These are phyloP conservation scores for Crithidia mellificae DNA, from an alignment of 208 protist genomes.

Conservation along the genomic window DNA sequence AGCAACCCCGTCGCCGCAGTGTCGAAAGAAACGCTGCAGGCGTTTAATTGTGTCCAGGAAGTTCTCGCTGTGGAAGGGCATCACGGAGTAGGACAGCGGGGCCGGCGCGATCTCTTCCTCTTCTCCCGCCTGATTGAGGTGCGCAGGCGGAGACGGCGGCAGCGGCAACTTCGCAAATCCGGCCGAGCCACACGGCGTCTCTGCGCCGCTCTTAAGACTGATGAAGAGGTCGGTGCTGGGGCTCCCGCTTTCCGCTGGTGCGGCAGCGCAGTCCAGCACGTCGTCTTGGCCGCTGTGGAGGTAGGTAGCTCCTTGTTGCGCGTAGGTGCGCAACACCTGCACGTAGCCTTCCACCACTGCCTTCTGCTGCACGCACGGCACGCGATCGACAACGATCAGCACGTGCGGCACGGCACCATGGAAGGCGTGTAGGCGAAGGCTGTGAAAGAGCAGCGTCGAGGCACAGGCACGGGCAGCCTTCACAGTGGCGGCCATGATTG, in stretches of 20 bases:
- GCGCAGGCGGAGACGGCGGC: neutral
- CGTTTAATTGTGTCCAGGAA: conserved; percentile 66
- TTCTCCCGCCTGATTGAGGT: too few species aligned
- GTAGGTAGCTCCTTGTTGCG: conserved; percentile 29
- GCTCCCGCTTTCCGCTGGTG: neutral
- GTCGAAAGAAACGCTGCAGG: conserved; percentile 71
- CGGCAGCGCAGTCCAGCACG: neutral
- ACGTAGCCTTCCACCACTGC: conserved; percentile 79
- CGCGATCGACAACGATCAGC: conserved; percentile 70
- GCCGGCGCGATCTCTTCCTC: neutral
- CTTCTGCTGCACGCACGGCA: conserved; percentile 68
- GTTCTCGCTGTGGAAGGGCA: conserved; percentile 53
- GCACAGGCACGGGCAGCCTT: conserved; percentile 61
- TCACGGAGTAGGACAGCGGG: conserved; percentile 68
- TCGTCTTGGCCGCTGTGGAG: conserved; percentile 2
- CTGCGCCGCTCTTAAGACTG: conserved; percentile 28
- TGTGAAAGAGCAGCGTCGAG: conserved; percentile 73
- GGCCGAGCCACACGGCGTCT: conserved; percentile 47
- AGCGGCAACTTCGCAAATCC: conserved; percentile 25
- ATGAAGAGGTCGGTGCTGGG: conserved; percentile 39
- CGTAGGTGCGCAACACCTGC: conserved; percentile 59
- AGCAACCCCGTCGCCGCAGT: conserved; percentile 45
- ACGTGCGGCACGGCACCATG: conserved; percentile 76
- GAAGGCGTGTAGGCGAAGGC: conserved; percentile 68
- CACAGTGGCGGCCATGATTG: conserved; percentile 53